These are phyloP conservation scores for Rhododendron vialii DNA, from an alignment of 148 eudicot genomes.

Conservation along the genomic window DNA sequence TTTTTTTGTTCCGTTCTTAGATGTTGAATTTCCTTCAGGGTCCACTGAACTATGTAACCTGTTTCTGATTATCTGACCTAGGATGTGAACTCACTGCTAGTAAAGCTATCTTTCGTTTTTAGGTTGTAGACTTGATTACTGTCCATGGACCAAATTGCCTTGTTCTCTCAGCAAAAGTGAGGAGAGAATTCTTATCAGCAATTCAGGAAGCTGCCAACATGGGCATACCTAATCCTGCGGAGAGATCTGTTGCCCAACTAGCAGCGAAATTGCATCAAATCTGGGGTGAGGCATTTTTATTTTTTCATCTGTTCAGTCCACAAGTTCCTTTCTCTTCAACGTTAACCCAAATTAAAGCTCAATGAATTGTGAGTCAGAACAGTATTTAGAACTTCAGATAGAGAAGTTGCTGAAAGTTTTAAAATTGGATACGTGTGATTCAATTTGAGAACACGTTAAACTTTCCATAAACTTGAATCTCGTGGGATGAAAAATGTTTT, in stretches of 20 bases:
- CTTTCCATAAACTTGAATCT: not conserved
- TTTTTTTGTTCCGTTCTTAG: not conserved
- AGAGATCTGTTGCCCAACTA: conserved; percentile 48
- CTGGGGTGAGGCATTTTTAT: conserved; percentile 54
- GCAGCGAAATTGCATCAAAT: conserved; percentile 57
- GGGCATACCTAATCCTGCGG: conserved; percentile 49
- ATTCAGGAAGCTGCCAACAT: conserved; percentile 48
- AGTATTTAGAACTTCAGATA: not conserved
- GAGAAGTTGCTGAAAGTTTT: not conserved
- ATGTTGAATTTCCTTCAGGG: not conserved
- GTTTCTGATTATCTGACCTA: not conserved
- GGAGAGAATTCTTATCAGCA: conserved; percentile 51
- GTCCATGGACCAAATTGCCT: conserved; percentile 60
- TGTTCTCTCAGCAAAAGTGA: conserved; percentile 55
- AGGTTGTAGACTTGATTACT: conserved; percentile 63
- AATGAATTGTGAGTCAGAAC: not conserved
- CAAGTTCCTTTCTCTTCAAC: not conserved
- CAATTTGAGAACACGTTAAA: not conserved
- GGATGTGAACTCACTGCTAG: not conserved
- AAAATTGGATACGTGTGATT: not conserved
- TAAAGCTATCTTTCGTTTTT: conserved; percentile 12
- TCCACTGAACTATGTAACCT: not conserved
- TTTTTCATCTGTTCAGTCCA: not conserved
- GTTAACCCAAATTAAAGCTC: not conserved
- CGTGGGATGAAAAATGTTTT: not conserved